Base-by-base conservation (phyloP, 78 protist genomes). In the Tieghemostelium lacteum region DNA sequence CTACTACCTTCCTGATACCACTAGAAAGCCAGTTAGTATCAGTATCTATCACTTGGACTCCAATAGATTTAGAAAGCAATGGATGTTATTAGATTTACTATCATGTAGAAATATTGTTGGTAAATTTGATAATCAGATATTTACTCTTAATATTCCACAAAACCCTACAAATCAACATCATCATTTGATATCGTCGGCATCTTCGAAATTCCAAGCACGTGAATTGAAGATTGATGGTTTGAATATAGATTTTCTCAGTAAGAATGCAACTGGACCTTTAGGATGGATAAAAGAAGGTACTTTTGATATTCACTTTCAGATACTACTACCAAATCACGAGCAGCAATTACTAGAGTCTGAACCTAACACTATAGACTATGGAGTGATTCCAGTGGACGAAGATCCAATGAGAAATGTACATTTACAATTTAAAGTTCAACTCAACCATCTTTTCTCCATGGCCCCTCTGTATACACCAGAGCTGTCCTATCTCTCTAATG, bases 231-330 rank as follows among this genome's bases (percentile, higher is more conserved):
- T 83, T 42, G 91, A 83, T 69, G 91, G 91, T 19, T 42, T 83
- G 8, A 69, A 83, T 69, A 83, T 72, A 3, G 80, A 83, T 31
- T 55, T 70, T 14, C 52, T 83, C 0, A 67, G 71, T 31, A 66
- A 66, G 40, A 83, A 83, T 83, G 91, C 91, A 55, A 83, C 91
- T 2, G 91, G 91, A 45, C 91, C 91, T 37, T 73, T 83, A 20
- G 91, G 91, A 12, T 83, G 91, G 91, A 83, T 83, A 8, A 83
- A 83, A 60, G 91, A 83, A 52, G 91, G 91, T 69, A 83, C 91
- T 10, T 83, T 83, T 83, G 91, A 83, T 58, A 83, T 83, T 31
- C 66, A 83, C 10, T 36, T 83, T 12, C 57, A 67, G 7, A 62
- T 83, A 1, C 6, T 69, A 58, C n/a, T 83, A 29, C 91, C 91